Evolutionary conservation across 2,329 filamentous ascomycete genomes (phyloP).

Genomic region (Apiospora kogelbergensis): DNA sequence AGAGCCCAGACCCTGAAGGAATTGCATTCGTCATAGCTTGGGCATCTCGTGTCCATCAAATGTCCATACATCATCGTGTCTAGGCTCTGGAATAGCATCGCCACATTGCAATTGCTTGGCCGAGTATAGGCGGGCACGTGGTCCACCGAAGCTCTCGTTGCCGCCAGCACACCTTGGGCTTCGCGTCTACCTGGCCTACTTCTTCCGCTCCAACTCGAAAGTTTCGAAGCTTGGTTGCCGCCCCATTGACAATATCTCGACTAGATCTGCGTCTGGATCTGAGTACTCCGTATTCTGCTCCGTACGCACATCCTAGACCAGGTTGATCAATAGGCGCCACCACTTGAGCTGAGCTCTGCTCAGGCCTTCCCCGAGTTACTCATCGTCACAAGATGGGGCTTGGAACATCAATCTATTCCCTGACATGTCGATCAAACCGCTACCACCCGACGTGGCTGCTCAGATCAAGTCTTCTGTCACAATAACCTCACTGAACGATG

Average conservation of each 20-base stretch:
- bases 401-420: neutral
- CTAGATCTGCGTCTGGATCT: neutral
- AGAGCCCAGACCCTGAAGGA: neutral
- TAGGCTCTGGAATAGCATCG: neutral
- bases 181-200: neutral
- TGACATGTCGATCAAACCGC: constrained; percentile 62
- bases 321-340: neutral
- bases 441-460: constrained; percentile 69
- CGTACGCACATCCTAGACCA: neutral
- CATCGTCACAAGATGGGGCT: neutral
- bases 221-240: neutral
- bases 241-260: no score
- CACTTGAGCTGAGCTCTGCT: constrained; percentile 1
- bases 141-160: neutral
- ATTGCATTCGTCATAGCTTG: neutral
- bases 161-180: neutral
- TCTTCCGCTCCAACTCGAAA: neutral
- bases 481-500: constrained; percentile 72
- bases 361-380: neutral
- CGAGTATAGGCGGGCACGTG: neutral
- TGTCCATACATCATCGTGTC: neutral
- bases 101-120: neutral
- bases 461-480: constrained; percentile 84
- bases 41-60: neutral
- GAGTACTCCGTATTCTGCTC: no score